A percentile compares a stretch with the other conserved stretches of the same genome.
Evolutionary conservation across 2,329 filamentous ascomycete species (phyloP).

Genomic region (Colletotrichum salicis): DNA sequence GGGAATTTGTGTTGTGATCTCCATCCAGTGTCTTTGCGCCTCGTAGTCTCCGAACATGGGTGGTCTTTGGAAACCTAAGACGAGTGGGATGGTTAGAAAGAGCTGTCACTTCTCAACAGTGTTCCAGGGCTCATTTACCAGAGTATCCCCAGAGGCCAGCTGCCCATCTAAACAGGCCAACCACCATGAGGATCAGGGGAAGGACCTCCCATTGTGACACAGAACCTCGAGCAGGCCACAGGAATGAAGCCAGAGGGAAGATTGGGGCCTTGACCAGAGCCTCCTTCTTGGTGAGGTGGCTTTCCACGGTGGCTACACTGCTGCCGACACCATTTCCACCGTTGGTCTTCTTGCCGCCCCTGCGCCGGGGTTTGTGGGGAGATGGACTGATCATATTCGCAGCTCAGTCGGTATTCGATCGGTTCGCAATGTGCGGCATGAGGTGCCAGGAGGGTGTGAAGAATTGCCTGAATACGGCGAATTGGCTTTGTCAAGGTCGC

Average conservation of each 20-base stretch:
- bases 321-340: constrained; percentile 15
- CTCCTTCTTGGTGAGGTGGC: constrained; percentile 48
- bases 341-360: constrained; percentile 60
- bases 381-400: constrained; percentile 63
- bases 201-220: constrained; percentile 92
- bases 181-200: constrained; percentile 87
- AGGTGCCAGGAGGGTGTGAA: constrained; percentile 8
- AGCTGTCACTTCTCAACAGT: neutral
- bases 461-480: neutral
- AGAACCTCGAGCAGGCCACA: constrained; percentile 89
- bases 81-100: constrained; percentile 30
- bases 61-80: constrained; percentile 77
- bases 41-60: constrained; percentile 98
- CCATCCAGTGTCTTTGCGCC: constrained; percentile 99
- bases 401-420: constrained; percentile 32
- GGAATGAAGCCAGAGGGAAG: constrained; percentile 92
- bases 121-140: constrained; percentile 60
- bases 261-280: constrained; percentile 70
- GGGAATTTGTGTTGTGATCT: constrained; percentile 88
- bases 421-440: constrained; percentile 14
- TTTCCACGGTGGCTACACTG: constrained; percentile 7
- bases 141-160: constrained; percentile 96
- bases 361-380: constrained; percentile 70
- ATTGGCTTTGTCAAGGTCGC: constrained; percentile 16
- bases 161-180: constrained; percentile 93